Evolutionary conservation across 495 filamentous ascomycete genomes (phyloP).

Genomic region (Penicillium arizonense): DNA sequence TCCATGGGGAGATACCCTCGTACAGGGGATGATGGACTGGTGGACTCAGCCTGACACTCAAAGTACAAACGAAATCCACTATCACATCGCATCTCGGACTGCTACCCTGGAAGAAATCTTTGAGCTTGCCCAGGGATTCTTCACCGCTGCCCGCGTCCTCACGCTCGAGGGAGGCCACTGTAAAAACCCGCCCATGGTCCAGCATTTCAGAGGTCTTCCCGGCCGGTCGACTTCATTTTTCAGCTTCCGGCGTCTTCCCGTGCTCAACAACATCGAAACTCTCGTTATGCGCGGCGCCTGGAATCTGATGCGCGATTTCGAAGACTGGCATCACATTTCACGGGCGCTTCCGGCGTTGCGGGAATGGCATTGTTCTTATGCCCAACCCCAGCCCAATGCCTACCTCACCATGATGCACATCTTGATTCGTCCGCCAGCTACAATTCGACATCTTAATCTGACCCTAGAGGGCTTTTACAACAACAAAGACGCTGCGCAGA

Average conservation of each 20-base stretch:
- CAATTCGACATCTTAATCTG: conserved; percentile 60
- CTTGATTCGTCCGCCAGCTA: conserved; percentile 48
- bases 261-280: conserved; percentile 51
- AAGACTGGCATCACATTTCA: conserved; percentile 60
- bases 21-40: too few relatives aligned
- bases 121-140: conserved; percentile 51
- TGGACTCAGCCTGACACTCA: too few relatives aligned
- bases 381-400: conserved; percentile 64
- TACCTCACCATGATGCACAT: conserved; percentile 63
- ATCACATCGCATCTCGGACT: conserved; percentile 53
- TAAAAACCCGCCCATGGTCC: conserved; percentile 65
- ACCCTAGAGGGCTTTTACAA: conserved; percentile 66
- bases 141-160: conserved; percentile 59
- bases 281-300: conserved; percentile 72
- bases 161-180: conserved; percentile 76
- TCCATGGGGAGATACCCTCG: too few relatives aligned
- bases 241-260: conserved; percentile 34
- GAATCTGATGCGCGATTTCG: conserved; percentile 67
- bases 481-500: conserved; percentile 46
- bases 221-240: conserved; percentile 5
- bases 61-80: conserved; percentile 32
- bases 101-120: conserved; percentile 69
- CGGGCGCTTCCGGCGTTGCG: conserved; percentile 60
- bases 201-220: conserved; percentile 45
- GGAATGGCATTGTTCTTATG: conserved; percentile 72